Conservation (phyloP, 306 rosid genomes). For the Herpetospermum pedunculosum region DNA sequence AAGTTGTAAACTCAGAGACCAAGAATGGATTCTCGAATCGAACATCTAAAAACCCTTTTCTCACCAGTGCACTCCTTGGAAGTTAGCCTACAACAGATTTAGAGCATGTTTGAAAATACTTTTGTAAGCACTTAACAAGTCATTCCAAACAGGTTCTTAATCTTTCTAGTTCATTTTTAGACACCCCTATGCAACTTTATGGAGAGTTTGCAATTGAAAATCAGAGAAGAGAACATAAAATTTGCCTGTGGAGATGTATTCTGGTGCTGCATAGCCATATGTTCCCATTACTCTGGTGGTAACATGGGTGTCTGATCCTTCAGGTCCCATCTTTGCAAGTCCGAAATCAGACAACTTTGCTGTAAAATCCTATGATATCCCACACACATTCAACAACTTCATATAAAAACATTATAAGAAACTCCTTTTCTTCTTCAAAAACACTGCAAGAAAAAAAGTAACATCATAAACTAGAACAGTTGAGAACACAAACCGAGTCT, state of each 20-base stretch:
- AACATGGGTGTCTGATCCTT: slow-evolving; percentile 87
- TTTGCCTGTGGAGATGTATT: slow-evolving; percentile 76
- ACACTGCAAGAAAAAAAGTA: neutral
- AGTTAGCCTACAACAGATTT: neutral
- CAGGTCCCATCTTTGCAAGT: slow-evolving; percentile 95
- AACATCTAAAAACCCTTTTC: neutral
- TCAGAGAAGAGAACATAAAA: neutral
- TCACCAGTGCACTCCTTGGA: too few species aligned
- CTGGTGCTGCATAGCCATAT: slow-evolving; percentile 95
- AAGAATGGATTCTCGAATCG: neutral
- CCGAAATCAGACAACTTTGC: slow-evolving; percentile 97
- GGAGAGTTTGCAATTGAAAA: neutral
- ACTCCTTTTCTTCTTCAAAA: neutral
- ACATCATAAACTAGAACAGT: neutral
- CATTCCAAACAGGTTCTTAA: too few species aligned
- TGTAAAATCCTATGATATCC: slow-evolving; percentile 54
- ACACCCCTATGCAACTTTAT: neutral
- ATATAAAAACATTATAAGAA: neutral
- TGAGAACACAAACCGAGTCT: slow-evolving; percentile 52
- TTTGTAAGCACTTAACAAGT: too few species aligned
- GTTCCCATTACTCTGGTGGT: slow-evolving; percentile 96
- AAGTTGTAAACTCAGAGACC: neutral
- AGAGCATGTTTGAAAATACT: too few species aligned
- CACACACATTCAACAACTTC: neutral
- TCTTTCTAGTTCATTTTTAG: neutral